Base-by-base conservation (phyloP, 176 grass and related monocot genomes). In the Poa annua region DNA sequence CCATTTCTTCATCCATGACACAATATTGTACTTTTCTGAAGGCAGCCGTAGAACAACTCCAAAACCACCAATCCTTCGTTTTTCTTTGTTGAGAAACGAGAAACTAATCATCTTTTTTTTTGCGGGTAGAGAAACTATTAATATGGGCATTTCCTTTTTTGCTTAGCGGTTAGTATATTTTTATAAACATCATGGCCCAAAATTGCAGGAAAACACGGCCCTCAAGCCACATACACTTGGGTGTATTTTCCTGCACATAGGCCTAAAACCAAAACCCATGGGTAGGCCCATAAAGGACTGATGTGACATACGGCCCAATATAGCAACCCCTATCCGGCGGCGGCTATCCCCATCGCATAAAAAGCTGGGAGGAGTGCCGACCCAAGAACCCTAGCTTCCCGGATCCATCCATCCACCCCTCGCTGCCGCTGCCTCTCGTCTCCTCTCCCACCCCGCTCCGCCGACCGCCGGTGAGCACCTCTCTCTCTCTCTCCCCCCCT, bases 301-400 rank as follows among this genome's bases (percentile, higher is more conserved):
- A 73, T 73, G 70, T 73, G 70, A 73, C 45, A 5, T 50, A 19
- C 70, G 45, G 70, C 70, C 70, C 70, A 73, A 32, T 49, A 49
- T 7, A 50, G 44, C 7, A 32, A 73, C 8, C 70, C 70, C 70
- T 50, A 50, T 73, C 70, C 70, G 70, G 70, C 44, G 70, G 70
- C 70, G 45, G 44, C 70, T 50, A 73, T 73, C 70, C 70, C 45
- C 71, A 74, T 74, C 47, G 71, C 47, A 74, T 74, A 74, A 74
- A 74, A 74, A 73, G 70, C 47, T 74, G 71, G 47, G 47, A 52
- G 71, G 71, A 52, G 47, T 52, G 71, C 45, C 25, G 47, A 20
- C 25, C 71, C 47, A 52, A 74, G 71, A 74, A 74, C 71, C 71
- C 47, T 74, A 52, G 71, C 47, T 17, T 52, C 25, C 65, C 8